phyloP scores from a whole-genome alignment of 2,329 filamentous ascomycete species.

The Sporothrix schenckii region DNA sequence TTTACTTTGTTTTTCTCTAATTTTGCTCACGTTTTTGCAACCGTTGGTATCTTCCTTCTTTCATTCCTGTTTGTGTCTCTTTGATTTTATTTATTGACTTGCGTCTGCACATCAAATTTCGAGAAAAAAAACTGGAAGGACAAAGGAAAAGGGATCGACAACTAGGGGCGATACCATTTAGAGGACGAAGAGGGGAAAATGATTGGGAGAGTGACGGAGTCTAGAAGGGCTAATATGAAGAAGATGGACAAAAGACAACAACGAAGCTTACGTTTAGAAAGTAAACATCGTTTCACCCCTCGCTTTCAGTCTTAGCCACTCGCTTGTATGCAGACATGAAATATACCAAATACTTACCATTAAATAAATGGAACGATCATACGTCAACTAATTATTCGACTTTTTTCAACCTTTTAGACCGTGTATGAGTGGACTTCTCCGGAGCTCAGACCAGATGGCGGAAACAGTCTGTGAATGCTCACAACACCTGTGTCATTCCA shows the following conservation, averaged over 20 bases:
- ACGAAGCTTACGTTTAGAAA: constrained; percentile 3
- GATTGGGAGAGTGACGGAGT: background rate
- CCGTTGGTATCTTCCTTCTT: background rate
- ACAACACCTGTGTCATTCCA: background rate
- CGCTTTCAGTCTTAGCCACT: background rate
- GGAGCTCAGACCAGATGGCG: background rate
- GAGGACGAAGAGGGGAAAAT: constrained; percentile 9
- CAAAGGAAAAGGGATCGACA: constrained; percentile 15
- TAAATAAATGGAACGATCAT: background rate
- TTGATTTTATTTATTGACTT: constrained; percentile 2
- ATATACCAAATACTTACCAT: background rate
- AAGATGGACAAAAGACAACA: background rate
- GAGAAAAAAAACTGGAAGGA: constrained; percentile 16
- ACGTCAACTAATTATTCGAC: too few species aligned
- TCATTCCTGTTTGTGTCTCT: background rate
- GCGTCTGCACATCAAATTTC: background rate
- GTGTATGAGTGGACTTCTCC: background rate
- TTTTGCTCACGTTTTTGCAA: background rate
- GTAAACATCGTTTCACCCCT: background rate
- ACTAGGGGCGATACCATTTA: constrained; percentile 25
- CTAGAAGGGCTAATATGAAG: background rate
- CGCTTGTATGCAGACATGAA: background rate
- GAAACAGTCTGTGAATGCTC: background rate
- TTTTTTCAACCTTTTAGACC: too few species aligned
- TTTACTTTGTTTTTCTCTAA: background rate